Evolutionary conservation across 2,329 filamentous ascomycete species (phyloP).

Genomic region (Colletotrichum eremochloae): DNA sequence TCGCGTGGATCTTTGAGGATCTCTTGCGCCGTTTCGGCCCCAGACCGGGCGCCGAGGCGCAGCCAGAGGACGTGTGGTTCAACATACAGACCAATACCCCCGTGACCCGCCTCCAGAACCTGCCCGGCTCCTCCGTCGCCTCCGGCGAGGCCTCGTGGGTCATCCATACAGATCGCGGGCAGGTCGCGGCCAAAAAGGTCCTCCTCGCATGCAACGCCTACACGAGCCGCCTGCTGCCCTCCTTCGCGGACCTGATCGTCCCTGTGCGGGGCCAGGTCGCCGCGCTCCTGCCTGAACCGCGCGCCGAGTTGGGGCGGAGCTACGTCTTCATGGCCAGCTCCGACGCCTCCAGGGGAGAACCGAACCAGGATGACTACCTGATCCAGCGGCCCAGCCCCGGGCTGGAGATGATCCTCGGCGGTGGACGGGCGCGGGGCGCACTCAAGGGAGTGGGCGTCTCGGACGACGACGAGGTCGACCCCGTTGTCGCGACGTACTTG

Average conservation of each 20-base stretch:
- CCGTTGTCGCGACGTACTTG: constrained; percentile 68
- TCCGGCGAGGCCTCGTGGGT: constrained; percentile 61
- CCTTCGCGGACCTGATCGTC: constrained; percentile 78
- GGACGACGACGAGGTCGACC: constrained; percentile 71
- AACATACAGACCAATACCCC: constrained; percentile 84
- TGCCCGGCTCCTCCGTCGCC: constrained; percentile 3
- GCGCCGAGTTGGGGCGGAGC: constrained; percentile 63
- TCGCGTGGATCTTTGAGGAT: constrained; percentile 76
- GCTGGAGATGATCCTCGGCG: constrained; percentile 78
- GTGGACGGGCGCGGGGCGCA: constrained; percentile 71
- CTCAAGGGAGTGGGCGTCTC: constrained; percentile 69
- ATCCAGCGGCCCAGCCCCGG: constrained; percentile 73
- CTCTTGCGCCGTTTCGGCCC: constrained; percentile 56
- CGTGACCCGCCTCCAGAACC: constrained; percentile 63
- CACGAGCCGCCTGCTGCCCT: constrained; percentile 80
- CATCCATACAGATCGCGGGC: constrained; percentile 77
- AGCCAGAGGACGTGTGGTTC: constrained; percentile 54
- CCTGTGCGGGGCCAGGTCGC: constrained; percentile 83
- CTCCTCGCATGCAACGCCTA: constrained; percentile 89
- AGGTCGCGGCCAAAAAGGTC: constrained; percentile 71
- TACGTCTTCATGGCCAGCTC: constrained; percentile 70
- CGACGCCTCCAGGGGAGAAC: constrained; percentile 39
- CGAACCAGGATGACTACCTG: constrained; percentile 77
- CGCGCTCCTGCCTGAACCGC: constrained; percentile 66
- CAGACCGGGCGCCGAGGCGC: constrained; percentile 44